phyloP scores from a whole-genome alignment of 2,329 filamentous ascomycete genomes.

The Penicillium sp. region DNA sequence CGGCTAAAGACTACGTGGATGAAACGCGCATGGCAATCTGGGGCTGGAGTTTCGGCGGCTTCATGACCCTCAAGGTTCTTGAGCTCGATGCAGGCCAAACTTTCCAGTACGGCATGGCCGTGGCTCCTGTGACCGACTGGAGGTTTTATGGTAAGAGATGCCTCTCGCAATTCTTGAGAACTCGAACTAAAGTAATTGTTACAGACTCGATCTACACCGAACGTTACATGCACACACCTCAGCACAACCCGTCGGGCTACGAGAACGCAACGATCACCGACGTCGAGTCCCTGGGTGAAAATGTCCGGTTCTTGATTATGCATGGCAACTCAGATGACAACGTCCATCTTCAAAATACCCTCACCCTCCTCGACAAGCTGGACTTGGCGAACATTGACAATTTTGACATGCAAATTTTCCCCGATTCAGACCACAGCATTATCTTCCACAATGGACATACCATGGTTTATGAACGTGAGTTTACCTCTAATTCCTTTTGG shows the following conservation, averaged over 20 bases:
- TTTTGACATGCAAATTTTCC: conserved; percentile 95
- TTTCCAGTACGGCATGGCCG: conserved; percentile 96
- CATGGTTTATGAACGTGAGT: conserved; percentile 89
- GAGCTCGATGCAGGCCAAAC: conserved; percentile 86
- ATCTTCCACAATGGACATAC: conserved; percentile 89
- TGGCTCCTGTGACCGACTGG: conserved; percentile 98
- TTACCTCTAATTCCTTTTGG: not conserved
- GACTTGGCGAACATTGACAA: conserved; percentile 82
- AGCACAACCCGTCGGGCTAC: conserved; percentile 78
- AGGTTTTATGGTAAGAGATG: conserved; percentile 68
- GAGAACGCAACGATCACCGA: conserved; percentile 72
- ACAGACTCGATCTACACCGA: conserved; percentile 41
- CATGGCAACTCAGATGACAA: conserved; percentile 97
- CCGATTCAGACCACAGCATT: conserved; percentile 93
- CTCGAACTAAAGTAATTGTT: not conserved
- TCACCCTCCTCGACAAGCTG: conserved; percentile 81
- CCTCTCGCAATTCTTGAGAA: not conserved
- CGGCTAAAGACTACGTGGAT: conserved; percentile 79
- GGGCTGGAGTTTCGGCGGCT: conserved; percentile 98
- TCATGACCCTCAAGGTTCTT: conserved; percentile 90
- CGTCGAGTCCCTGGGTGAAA: conserved; percentile 68
- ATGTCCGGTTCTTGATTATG: conserved; percentile 90
- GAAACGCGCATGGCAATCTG: conserved; percentile 82
- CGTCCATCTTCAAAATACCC: conserved; percentile 93
- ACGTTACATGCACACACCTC: conserved; percentile 93